phyloP scores from a whole-genome alignment of 2,329 filamentous ascomycete species.

The Mariannaea elegans region DNA sequence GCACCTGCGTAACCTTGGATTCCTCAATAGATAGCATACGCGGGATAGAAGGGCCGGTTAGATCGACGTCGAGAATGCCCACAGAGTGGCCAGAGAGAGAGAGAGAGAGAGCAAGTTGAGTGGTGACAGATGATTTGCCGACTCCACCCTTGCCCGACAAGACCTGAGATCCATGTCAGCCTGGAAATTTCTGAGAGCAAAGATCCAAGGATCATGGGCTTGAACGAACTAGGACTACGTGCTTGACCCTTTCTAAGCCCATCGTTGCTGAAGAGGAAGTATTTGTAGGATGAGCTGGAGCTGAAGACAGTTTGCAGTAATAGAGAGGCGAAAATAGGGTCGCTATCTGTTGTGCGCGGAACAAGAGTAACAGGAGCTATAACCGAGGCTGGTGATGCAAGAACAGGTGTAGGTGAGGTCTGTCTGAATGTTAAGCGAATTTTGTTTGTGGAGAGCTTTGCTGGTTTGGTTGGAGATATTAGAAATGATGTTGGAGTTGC shows the following conservation, averaged over 20 bases:
- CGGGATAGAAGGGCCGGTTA: conserved; percentile 96
- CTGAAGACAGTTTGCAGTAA: background rate
- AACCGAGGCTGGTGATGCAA: background rate
- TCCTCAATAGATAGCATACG: conserved; percentile 91
- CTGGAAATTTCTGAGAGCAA: background rate
- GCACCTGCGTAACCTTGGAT: conserved; percentile 89
- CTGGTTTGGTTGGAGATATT: conserved; percentile 2
- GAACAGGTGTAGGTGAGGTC: background rate
- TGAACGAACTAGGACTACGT: conserved; percentile 75
- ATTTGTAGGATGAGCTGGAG: background rate
- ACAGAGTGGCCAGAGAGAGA: conserved; percentile 87
- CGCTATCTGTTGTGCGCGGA: background rate
- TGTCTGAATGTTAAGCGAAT: background rate
- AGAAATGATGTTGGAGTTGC: conserved; percentile 28
- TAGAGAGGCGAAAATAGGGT: background rate
- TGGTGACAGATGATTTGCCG: conserved; percentile 97
- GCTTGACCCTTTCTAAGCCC: conserved; percentile 68
- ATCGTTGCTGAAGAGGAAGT: conserved; percentile 32
- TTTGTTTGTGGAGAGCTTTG: background rate
- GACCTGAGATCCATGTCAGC: conserved; percentile 56
- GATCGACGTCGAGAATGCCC: conserved; percentile 93
- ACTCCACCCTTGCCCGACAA: conserved; percentile 98
- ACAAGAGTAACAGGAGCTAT: background rate
- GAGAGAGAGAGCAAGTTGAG: conserved; percentile 91
- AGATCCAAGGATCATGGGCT: background rate